A percentile compares a stretch with the other conserved stretches of the same genome.
These are phyloP conservation scores for Paxillus ammoniavirescens DNA, from an alignment of 768 basidiomycete species.

Conservation along the genomic window DNA sequence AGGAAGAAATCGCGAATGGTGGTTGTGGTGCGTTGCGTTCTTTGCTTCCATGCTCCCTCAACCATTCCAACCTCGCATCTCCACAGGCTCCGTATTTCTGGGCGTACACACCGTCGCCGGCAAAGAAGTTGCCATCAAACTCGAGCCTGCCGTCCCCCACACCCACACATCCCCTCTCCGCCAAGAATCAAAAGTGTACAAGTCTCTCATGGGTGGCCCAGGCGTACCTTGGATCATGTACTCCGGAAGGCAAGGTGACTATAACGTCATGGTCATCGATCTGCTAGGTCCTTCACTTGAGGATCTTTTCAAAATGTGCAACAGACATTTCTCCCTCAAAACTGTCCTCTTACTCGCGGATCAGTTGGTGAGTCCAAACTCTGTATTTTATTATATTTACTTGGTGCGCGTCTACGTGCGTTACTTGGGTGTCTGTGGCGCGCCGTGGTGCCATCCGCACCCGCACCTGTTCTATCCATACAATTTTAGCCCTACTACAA, in stretches of 20 bases:
- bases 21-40: conserved; percentile 56
- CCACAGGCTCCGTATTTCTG: conserved; percentile 68
- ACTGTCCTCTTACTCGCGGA: conserved; percentile 92
- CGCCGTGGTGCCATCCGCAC: neutral
- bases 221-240: conserved; percentile 93
- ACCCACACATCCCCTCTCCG: conserved; percentile 62
- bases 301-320: conserved; percentile 85
- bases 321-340: conserved; percentile 91
- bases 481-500: neutral
- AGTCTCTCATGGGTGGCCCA: conserved; percentile 83
- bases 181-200: conserved; percentile 91
- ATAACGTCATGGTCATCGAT: conserved; percentile 98
- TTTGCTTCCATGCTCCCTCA: neutral
- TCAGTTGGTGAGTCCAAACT: conserved; percentile 69
- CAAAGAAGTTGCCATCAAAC: conserved; percentile 82
- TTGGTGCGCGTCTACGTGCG: conserved; percentile 32
- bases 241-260: conserved; percentile 88
- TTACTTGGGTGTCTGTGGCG: conserved; percentile 18
- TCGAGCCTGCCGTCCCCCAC: conserved; percentile 60
- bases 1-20: conserved; percentile 78
- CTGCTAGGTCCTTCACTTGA: conserved; percentile 88
- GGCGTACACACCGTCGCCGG: conserved; percentile 80
- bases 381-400: neutral
- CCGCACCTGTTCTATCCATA: neutral
- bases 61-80: conserved; percentile 4